These are phyloP conservation scores for Alnus rubra DNA, from an alignment of 306 rosid genomes.

Conservation along the genomic window DNA sequence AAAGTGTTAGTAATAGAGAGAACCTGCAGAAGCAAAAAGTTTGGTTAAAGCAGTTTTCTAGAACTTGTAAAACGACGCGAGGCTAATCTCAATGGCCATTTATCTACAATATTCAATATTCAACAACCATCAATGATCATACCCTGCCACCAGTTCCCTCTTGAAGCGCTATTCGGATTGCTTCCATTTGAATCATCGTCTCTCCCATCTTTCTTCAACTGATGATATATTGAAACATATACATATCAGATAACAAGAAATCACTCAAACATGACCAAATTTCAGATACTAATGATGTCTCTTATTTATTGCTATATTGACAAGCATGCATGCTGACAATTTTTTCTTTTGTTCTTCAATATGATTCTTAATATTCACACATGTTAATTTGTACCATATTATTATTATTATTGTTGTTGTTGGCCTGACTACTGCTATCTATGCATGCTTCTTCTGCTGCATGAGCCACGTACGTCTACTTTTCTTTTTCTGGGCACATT, in stretches of 20 bases:
- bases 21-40: constrained; percentile 51
- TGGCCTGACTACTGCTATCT: not conserved
- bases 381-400: no score
- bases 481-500: not conserved
- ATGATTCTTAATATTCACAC: no score
- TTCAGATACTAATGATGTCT: not conserved
- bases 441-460: not conserved
- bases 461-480: not conserved
- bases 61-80: not conserved
- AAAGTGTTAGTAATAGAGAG: constrained; percentile 68
- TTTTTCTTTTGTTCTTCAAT: no score
- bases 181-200: constrained; percentile 54
- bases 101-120: not conserved
- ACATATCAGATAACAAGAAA: not conserved
- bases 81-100: not conserved
- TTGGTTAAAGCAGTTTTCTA: not conserved
- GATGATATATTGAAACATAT: constrained; percentile 10
- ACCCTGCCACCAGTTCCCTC: constrained; percentile 99
- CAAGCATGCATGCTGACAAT: no score
- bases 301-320: no score
- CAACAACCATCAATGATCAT: constrained; percentile 17
- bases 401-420: not conserved
- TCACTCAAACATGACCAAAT: not conserved
- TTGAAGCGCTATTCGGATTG: constrained; percentile 55
- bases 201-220: constrained; percentile 62